Conservation (phyloP, 306 rosid species). For the Lathyrus tuberosus region DNA sequence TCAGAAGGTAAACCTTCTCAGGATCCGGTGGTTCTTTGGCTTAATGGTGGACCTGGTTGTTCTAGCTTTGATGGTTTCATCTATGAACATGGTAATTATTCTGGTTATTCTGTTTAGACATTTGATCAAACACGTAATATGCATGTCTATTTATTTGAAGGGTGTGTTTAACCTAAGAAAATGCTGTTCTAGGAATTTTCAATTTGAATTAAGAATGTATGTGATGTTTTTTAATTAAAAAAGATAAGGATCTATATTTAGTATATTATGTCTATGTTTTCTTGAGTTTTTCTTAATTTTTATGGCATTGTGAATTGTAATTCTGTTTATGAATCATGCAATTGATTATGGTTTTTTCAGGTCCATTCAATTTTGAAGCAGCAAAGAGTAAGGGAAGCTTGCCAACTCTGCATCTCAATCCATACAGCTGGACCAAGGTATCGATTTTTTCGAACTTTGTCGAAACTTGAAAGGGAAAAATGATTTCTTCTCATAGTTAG, state of each 20-base stretch:
- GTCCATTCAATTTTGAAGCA: constrained; percentile 85
- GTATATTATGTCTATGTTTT: no score
- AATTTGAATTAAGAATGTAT: background rate
- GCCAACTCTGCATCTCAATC: constrained; percentile 78
- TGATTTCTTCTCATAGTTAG: constrained; percentile 17
- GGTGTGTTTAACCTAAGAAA: background rate
- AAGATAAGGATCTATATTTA: no score
- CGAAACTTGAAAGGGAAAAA: constrained; percentile 3
- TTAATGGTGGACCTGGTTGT: constrained; percentile 98
- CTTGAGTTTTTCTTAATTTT: constrained; percentile 8
- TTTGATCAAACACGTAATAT: background rate
- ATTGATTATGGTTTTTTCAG: constrained; percentile 50
- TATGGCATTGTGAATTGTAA: background rate
- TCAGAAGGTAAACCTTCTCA: constrained; percentile 75
- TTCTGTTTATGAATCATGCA: background rate
- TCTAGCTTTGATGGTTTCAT: constrained; percentile 95
- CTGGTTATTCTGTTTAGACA: background rate
- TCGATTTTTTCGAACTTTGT: constrained; percentile 11
- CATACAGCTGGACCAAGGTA: constrained; percentile 94
- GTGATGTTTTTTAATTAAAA: background rate
- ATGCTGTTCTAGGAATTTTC: background rate
- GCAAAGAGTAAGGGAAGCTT: constrained; percentile 57
- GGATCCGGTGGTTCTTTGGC: constrained; percentile 98
- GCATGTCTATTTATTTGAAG: background rate
- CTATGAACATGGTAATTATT: constrained; percentile 84